These are phyloP conservation scores for Solanum boliviense DNA, from an alignment of 257 asterid species.

Conservation along the genomic window DNA sequence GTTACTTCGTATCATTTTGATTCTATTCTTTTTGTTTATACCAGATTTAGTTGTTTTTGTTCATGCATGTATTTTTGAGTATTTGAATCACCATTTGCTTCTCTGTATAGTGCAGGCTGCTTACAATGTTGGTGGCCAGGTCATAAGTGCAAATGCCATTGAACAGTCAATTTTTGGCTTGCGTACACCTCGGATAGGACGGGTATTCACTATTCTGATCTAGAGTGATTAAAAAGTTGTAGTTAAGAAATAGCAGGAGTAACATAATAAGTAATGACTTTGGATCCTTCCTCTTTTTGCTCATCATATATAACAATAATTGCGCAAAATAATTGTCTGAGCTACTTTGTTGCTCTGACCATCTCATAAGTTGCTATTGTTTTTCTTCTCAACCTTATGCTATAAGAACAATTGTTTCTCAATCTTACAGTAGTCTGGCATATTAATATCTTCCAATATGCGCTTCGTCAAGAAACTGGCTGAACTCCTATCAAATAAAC, in stretches of 20 bases:
- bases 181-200: constrained; percentile 44
- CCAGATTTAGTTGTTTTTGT: neutral
- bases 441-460: neutral
- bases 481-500: neutral
- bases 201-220: constrained; percentile 17
- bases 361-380: neutral
- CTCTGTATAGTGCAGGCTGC: constrained; percentile 46
- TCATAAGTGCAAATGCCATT: constrained; percentile 37
- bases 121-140: constrained; percentile 44
- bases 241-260: neutral
- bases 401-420: neutral
- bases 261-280: neutral
- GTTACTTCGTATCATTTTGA: neutral
- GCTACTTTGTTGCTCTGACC: neutral
- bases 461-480: neutral
- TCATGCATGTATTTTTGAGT: neutral
- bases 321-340: neutral
- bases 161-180: constrained; percentile 51
- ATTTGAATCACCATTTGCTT: constrained; percentile 5
- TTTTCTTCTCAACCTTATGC: neutral
- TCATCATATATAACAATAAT: neutral
- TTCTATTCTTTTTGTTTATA: neutral
- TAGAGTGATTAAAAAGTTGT: neutral
- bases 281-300: neutral
- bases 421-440: neutral